Base-by-base conservation (phyloP, 164 flowering plant genomes). In the Magnolia sinica region DNA sequence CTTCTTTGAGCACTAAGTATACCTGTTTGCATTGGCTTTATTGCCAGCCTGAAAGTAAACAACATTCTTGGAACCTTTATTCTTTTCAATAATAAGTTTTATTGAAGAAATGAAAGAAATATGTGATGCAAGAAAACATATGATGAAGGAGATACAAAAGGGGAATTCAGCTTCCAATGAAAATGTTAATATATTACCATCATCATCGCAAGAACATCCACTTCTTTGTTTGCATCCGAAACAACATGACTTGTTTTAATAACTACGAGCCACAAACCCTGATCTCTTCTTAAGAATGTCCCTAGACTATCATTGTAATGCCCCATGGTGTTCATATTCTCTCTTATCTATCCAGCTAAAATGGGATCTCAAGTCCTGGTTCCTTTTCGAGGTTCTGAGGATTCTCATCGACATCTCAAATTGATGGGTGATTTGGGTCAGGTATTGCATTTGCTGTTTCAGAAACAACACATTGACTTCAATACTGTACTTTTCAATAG, bases 351-450 rank as follows among this genome's bases (percentile, higher is more conserved):
- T 72, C 55, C 88, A 96, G 99, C 99, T 68, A 96, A 96, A 89
- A 92, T 89, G 97, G 99, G 99, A 63, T 86, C 94, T 61, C 99
- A 96, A 84, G 97, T 96, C 16, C 82, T 96, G 78, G 98, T 94
- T 81, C 99, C 99, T 79, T 94, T 96, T 77, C 87, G 99, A 29
- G 98, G 97, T 75, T 94, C 97, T 22, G 98, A 96, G 86, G 99
- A 96, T 84, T 82, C 81, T 74, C 98, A 76, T 81, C 92, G 99
- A 20, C 99, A 96, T 87, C 97, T 96, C 67, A 96, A 96, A 80
- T 82, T 96, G 87, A 96, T 96, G 99, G 99, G 99, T 80, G 99
- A 96, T 83, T 86, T 96, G 83, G 99, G 99, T 19, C 99, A 96
- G 97, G 99, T 94, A 80, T 24, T 20, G 61, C 37, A 37, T 10